Base-by-base conservation (phyloP, 495 filamentous ascomycete genomes). In the Cercophora samala region DNA sequence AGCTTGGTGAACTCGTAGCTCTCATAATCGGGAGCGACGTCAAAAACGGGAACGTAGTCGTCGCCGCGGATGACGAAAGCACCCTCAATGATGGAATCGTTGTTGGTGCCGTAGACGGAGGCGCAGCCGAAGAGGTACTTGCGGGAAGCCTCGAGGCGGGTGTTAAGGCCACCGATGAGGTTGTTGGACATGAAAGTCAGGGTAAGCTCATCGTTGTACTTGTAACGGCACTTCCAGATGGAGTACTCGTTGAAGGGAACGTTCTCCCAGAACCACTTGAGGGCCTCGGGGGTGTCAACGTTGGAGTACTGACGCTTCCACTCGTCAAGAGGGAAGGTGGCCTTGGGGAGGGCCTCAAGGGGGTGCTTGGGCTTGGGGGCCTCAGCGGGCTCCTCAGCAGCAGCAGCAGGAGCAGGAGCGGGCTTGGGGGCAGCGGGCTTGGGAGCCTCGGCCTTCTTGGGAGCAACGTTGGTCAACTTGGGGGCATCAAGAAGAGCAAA, bases 261-360 rank as follows among this genome's bases (percentile, higher is more conserved):
- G 76, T 96, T 89, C 84, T 97, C 87, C 93, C 93, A 99, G 88
- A 99, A 98, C 91, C 93, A 99, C 76, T 94, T 93, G 70, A 98
- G 80, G 71, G 93, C 92, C 54, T 82, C 88, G 56, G 90, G 92
- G 65, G 91, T 93, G 58, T 98, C 94, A 70, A 90, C 84, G 87
- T 99, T 99, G 74, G 96, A 98, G 89, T 97, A 99, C 79, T 91
- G 88, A 73, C 93, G 92, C 89, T 99, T 99, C 91, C 90, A 96
- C 76, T 99, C 95, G 75, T 99, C 95, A 64, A 98, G 86, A 68
- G 87, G 82, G 74, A 98, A 82, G 60, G 88, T 89, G 56, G 96
- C 86, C 78, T 87, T 90, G 68, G 88, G 88, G 51, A 98, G 89
- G 71, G 87, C 84, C 80, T 97, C 95, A 68, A 96, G 86, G 67